Percentiles rank a stretch among this genome's conserved stretches.
Conservation (phyloP, 352 stramenopile genomes). For the Globisporangium mamillatum region DNA sequence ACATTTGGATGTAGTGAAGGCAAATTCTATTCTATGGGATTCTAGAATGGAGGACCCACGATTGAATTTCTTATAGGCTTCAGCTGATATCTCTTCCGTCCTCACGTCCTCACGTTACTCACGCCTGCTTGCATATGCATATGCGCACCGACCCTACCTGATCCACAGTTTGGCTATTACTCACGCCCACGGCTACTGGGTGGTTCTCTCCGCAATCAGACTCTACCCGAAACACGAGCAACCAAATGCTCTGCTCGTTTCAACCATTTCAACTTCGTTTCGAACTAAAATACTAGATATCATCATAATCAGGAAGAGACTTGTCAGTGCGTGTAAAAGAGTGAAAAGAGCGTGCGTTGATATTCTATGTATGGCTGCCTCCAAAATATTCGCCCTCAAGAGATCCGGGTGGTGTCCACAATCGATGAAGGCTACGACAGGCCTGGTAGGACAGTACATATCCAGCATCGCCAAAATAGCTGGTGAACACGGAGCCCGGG, state of each 20-base stretch:
- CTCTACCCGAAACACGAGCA: not conserved
- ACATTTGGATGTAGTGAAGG: not conserved
- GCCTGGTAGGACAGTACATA: not conserved
- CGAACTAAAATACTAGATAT: not conserved
- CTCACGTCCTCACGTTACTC: slow-evolving; percentile 13
- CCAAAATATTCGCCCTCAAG: not conserved
- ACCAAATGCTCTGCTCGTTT: not conserved
- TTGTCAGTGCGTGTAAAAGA: not conserved
- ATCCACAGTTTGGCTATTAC: not conserved
- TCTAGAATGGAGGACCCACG: not conserved
- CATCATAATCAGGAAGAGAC: not conserved
- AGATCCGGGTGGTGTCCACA: not conserved
- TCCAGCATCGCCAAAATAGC: not conserved
- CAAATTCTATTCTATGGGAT: not conserved
- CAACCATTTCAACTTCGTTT: slow-evolving; percentile 3
- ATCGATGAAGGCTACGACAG: not conserved
- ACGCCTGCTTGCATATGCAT: slow-evolving; percentile 14
- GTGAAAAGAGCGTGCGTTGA: not conserved
- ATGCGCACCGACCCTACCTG: not conserved
- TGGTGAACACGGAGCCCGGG: not conserved
- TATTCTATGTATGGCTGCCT: not conserved
- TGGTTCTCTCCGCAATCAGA: not conserved
- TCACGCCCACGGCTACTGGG: not conserved
- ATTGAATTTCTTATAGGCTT: not conserved
- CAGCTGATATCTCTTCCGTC: not conserved